A percentile compares a stretch with the other conserved stretches of the same genome.
These are phyloP conservation scores for Tylopilus subfusipes DNA, from an alignment of 768 basidiomycete species.

Conservation along the genomic window DNA sequence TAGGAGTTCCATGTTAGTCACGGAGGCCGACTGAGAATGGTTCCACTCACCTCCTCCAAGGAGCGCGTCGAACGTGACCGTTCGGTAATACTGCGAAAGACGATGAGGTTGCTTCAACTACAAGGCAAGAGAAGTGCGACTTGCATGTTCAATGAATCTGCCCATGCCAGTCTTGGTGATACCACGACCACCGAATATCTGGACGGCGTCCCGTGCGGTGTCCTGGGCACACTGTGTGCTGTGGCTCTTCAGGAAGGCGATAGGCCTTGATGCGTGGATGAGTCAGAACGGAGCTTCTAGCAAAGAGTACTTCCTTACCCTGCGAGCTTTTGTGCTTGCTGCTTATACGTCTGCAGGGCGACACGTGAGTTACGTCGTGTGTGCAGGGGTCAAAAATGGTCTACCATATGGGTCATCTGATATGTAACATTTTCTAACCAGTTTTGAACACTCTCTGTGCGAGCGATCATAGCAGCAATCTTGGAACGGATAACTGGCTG, in stretches of 20 bases:
- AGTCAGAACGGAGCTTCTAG: neutral
- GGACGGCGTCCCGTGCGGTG: constrained; percentile 72
- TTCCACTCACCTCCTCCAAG: constrained; percentile 56
- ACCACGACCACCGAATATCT: constrained; percentile 84
- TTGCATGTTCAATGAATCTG: constrained; percentile 51
- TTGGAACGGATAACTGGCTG: constrained; percentile 88
- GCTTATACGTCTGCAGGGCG: constrained; percentile 52
- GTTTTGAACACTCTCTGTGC: constrained; percentile 74
- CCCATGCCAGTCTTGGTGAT: constrained; percentile 78
- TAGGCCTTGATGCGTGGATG: constrained; percentile 44
- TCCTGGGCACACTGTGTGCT: constrained; percentile 73
- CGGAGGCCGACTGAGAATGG: neutral
- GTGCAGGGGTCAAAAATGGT: neutral
- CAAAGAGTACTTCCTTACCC: constrained; percentile 43
- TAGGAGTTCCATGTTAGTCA: neutral
- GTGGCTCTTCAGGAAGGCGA: constrained; percentile 78
- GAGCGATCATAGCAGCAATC: constrained; percentile 85
- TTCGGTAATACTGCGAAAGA: constrained; percentile 28
- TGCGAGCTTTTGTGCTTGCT: constrained; percentile 70
- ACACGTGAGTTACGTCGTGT: neutral
- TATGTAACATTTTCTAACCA: constrained; percentile 87
- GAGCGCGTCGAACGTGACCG: constrained; percentile 41
- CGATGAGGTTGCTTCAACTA: constrained; percentile 10
- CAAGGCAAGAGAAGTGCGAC: constrained; percentile 7
- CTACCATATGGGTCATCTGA: constrained; percentile 82